Conservation (phyloP, 805 yeast species). For the Starmerella ratchasimensis region DNA sequence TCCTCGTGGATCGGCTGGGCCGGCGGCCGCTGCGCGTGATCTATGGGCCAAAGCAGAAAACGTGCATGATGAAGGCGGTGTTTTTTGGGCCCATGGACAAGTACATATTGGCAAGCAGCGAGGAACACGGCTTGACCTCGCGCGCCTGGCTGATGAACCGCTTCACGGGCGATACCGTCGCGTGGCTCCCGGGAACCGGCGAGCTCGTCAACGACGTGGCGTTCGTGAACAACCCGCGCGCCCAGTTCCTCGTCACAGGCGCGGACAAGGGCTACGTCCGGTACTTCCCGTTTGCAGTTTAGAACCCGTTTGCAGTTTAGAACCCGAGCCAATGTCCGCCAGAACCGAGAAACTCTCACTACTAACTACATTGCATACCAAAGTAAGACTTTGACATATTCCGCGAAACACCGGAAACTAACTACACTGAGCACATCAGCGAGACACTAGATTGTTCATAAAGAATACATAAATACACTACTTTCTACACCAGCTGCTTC, state of each 20-base stretch:
- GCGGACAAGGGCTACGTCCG: too few relatives aligned
- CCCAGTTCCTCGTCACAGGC: conserved; percentile 44
- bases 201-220: conserved; percentile 64
- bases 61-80: conserved; percentile 58
- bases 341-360: too few relatives aligned
- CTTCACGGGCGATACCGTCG: conserved; percentile 51
- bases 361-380: too few relatives aligned
- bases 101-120: conserved; percentile 66
- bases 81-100: conserved; percentile 63
- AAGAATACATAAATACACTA: background rate
- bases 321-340: too few relatives aligned
- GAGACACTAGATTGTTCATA: background rate
- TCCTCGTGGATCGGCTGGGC: conserved; percentile 6
- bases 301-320: too few relatives aligned
- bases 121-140: conserved; percentile 46
- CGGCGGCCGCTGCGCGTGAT: conserved; percentile 24
- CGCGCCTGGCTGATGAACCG: conserved; percentile 59
- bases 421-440: too few relatives aligned
- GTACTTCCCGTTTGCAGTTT: too few relatives aligned
- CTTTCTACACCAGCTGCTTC: conserved; percentile 39
- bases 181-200: conserved; percentile 47
- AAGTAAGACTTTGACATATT: too few relatives aligned
- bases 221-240: conserved; percentile 37
- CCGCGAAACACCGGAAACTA: too few relatives aligned
- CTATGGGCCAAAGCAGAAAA: conserved; percentile 36